Evolutionary conservation across 768 basidiomycete genomes (phyloP).

Genomic region (Mycena vulgaris): DNA sequence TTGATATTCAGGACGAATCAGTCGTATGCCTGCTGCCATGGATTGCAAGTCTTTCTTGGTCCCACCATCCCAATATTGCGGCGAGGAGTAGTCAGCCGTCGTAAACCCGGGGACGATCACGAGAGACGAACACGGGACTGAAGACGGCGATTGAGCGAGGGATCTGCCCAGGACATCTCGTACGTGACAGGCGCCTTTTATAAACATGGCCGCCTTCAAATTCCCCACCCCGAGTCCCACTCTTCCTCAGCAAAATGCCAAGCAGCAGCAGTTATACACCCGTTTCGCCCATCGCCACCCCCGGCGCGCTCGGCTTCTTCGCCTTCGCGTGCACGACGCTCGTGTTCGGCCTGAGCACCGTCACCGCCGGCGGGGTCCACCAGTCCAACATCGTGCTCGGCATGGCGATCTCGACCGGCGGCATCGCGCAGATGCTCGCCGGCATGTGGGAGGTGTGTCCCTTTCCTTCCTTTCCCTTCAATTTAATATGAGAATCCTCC

Average conservation of each 20-base stretch:
- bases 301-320: conserved; percentile 79
- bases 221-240: conserved; percentile 12
- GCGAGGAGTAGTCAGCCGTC: conserved; percentile 16
- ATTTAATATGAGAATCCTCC: conserved; percentile 24
- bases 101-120: conserved; percentile 20
- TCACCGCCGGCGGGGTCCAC: conserved; percentile 64
- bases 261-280: conserved; percentile 18
- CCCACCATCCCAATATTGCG: conserved; percentile 22
- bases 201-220: conserved; percentile 21
- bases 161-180: conserved; percentile 9
- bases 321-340: conserved; percentile 89
- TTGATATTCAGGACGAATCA: conserved; percentile 22
- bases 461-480: conserved; percentile 21
- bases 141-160: conserved; percentile 29
- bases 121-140: conserved; percentile 21
- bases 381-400: conserved; percentile 82
- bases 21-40: conserved; percentile 16
- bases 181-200: conserved; percentile 25
- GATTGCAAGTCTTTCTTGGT: conserved; percentile 19
- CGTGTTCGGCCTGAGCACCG: conserved; percentile 83
- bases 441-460: conserved; percentile 81
- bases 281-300: conserved; percentile 64
- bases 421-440: conserved; percentile 86
- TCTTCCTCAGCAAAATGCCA: conserved; percentile 27
- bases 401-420: conserved; percentile 89